Conservation (phyloP, 495 filamentous ascomycete species). For the Chlorociboria aeruginascens region DNA sequence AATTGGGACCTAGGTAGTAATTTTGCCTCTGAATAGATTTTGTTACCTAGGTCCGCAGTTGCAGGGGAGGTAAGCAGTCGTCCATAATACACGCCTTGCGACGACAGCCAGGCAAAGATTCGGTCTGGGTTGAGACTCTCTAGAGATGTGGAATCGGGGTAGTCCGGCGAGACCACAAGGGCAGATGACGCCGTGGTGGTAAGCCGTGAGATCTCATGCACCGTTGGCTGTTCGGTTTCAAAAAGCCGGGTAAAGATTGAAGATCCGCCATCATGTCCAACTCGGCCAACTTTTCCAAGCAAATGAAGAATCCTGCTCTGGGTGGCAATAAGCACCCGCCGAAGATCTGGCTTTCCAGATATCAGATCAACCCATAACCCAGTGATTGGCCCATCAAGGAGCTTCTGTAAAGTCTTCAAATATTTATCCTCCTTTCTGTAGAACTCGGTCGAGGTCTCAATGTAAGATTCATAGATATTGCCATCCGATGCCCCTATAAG, state of each 20-base stretch:
- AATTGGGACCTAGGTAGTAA: conserved; percentile 63
- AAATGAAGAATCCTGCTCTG: conserved; percentile 65
- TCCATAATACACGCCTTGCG: conserved; percentile 81
- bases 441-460: conserved; percentile 87
- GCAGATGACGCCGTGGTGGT: conserved; percentile 46
- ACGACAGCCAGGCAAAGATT: conserved; percentile 81
- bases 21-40: conserved; percentile 57
- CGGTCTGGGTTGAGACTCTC: conserved; percentile 41
- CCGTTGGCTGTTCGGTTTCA: conserved; percentile 65
- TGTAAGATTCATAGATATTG: conserved; percentile 88
- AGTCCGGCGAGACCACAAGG: conserved; percentile 66
- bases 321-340: conserved; percentile 68
- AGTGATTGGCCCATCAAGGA: conserved; percentile 63
- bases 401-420: conserved; percentile 65
- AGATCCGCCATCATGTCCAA: conserved; percentile 66
- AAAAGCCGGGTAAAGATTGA: conserved; percentile 81
- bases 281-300: conserved; percentile 57
- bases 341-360: conserved; percentile 48
- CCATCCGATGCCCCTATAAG: conserved; percentile 84
- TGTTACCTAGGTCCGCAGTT: conserved; percentile 46
- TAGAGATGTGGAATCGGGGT: conserved; percentile 30
- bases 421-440: conserved; percentile 92
- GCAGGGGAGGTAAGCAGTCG: conserved; percentile 44
- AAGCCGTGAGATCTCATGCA: conserved; percentile 51
- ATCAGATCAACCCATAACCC: conserved; percentile 73